These are phyloP conservation scores for Serendipita vermifera DNA, from an alignment of 768 basidiomycete genomes.

Conservation along the genomic window DNA sequence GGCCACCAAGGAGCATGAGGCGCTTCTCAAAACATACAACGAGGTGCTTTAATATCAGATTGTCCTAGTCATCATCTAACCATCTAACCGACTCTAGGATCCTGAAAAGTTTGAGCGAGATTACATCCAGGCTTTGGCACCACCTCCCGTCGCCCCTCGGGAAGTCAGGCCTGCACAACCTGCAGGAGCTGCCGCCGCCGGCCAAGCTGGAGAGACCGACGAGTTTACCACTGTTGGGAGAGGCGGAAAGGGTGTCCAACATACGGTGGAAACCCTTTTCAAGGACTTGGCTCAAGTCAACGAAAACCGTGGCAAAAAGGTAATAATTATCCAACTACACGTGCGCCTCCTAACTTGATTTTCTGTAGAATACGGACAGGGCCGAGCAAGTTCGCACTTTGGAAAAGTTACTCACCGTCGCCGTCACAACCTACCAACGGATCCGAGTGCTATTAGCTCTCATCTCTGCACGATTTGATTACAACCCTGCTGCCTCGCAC, in stretches of 20 bases:
- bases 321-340: conserved; percentile 24
- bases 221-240: conserved; percentile 86
- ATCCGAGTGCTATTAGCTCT: conserved; percentile 90
- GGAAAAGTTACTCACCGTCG: conserved; percentile 73
- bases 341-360: neutral
- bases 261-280: conserved; percentile 76
- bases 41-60: conserved; percentile 36
- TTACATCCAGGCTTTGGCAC: conserved; percentile 39
- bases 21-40: conserved; percentile 63
- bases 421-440: conserved; percentile 78
- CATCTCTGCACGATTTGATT: conserved; percentile 92
- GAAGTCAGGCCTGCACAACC: conserved; percentile 20
- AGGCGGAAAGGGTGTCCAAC: conserved; percentile 71
- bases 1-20: conserved; percentile 76
- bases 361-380: conserved; percentile 80
- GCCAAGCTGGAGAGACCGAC: conserved; percentile 33
- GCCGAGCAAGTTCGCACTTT: conserved; percentile 87
- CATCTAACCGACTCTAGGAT: conserved; percentile 43
- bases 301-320: conserved; percentile 94
- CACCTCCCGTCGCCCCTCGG: conserved; percentile 32
- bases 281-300: conserved; percentile 84
- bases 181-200: conserved; percentile 25
- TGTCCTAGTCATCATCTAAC: neutral
- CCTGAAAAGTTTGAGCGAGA: conserved; percentile 77
- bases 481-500: conserved; percentile 72